phyloP scores from a whole-genome alignment of 1,284 basidiomycete species.

The Trichosporon sp. region DNA sequence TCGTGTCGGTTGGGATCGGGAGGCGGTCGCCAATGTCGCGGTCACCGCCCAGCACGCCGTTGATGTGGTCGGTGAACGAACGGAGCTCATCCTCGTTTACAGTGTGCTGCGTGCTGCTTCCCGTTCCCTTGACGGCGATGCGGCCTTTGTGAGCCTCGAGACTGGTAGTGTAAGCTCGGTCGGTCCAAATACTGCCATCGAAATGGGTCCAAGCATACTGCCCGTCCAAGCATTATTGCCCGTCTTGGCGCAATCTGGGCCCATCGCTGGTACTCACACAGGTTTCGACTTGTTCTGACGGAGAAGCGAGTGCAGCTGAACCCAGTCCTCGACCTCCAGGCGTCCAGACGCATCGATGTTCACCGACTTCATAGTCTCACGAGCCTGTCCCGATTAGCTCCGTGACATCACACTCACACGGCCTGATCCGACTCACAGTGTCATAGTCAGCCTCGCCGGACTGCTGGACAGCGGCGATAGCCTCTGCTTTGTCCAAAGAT shows the following conservation, averaged over 20 bases:
- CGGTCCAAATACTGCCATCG: background rate
- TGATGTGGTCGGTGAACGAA: constrained; percentile 98
- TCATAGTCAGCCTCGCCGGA: constrained; percentile 82
- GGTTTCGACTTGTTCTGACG: constrained; percentile 36
- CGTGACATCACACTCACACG: constrained; percentile 21
- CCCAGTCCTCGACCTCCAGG: constrained; percentile 96
- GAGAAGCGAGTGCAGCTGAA: constrained; percentile 54
- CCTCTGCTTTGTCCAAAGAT: constrained; percentile 71
- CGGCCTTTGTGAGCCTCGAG: constrained; percentile 73
- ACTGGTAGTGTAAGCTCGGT: constrained; percentile 43
- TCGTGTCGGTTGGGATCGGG: constrained; percentile 94
- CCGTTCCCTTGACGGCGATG: constrained; percentile 90
- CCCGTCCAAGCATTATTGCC: background rate
- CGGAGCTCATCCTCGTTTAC: constrained; percentile 95
- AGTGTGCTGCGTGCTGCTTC: constrained; percentile 93
- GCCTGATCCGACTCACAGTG: constrained; percentile 56
- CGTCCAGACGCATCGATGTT: constrained; percentile 91
- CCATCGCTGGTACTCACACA: constrained; percentile 26
- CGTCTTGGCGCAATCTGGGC: background rate
- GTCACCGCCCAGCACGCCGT: constrained; percentile 80
- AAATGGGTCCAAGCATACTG: too few species aligned
- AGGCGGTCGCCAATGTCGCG: constrained; percentile 73
- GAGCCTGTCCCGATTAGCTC: constrained; percentile 30
- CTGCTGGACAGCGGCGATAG: constrained; percentile 68
- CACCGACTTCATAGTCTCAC: constrained; percentile 84